These are phyloP conservation scores for Globisporangium lucens DNA, from an alignment of 352 stramenopile species.

Conservation along the genomic window DNA sequence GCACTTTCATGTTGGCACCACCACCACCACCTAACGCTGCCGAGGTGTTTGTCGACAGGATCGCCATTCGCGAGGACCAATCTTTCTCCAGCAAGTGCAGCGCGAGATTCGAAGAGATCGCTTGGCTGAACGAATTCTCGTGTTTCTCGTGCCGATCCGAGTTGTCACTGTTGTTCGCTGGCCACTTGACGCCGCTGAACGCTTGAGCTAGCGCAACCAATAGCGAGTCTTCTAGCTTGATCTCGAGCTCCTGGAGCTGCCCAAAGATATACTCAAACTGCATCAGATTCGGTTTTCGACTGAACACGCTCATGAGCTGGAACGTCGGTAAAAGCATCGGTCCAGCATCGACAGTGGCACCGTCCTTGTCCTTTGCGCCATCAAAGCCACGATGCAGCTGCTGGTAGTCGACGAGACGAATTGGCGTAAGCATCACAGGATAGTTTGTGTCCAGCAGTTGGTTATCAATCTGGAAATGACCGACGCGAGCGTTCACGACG, in stretches of 20 bases:
- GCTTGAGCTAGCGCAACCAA: constrained; percentile 74
- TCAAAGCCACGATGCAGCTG: constrained; percentile 56
- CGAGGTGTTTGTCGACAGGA: constrained; percentile 29
- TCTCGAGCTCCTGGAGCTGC: constrained; percentile 83
- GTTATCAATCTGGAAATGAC: constrained; percentile 84
- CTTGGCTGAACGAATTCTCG: constrained; percentile 3
- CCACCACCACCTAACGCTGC: constrained; percentile 29
- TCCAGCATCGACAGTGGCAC: constrained; percentile 12
- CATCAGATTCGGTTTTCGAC: constrained; percentile 53
- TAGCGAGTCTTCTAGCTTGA: constrained; percentile 80
- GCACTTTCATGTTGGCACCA: constrained; percentile 65
- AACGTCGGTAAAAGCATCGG: constrained; percentile 68
- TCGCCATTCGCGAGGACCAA: constrained; percentile 45
- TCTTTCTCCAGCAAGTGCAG: constrained; percentile 53
- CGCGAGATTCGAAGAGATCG: constrained; percentile 36
- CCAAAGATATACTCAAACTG: constrained; percentile 88
- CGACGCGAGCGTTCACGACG: constrained; percentile 71
- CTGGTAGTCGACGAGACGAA: constrained; percentile 62
- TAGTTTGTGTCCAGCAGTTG: constrained; percentile 85
- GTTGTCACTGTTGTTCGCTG: constrained; percentile 19
- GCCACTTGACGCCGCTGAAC: constrained; percentile 73
- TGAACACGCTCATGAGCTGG: constrained; percentile 80
- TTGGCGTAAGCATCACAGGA: constrained; percentile 67
- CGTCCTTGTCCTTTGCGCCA: constrained; percentile 16
- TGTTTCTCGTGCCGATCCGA: constrained; percentile 20